Evolutionary conservation across 2,329 filamentous ascomycete species (phyloP), one percentile per base, ranked within the genome.

Genomic region (Alternaria arborescens): DNA sequence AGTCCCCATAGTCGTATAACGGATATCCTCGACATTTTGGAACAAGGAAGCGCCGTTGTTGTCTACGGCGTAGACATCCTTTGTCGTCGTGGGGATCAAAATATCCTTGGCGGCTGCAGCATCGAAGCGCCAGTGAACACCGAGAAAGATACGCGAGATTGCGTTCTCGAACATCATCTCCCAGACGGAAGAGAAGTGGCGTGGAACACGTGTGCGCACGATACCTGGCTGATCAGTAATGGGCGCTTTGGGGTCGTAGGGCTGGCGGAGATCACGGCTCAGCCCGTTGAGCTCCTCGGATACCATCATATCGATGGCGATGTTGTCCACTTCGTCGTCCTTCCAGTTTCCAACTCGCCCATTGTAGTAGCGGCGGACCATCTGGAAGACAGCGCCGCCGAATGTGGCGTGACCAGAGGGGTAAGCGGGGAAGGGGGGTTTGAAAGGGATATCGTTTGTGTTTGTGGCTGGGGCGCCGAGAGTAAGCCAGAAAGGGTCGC

Each of bases 71-170:
- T 67, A 67, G 0, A 67, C 52, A 20, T 65, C 52, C 32, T 58
- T 52, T 16, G 50, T 62, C 2, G 50, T 54, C 1, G 65, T 65
- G 7, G 63, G 65, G 10, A 68, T 50, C 16, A 68, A 12, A 8
- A 68, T 64, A 24, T 71, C 68, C 26, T 62, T 57, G 4, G 67
- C 57, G 5, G 71, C 64, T 11, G 70, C 71, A 12, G 71, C 71
- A 50, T 74, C 71, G 51, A 73, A 74, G 42, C 68, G 61, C 71
- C 71, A 74, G 51, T 74, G 71, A 2, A 74, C 71, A 14, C 71
- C 71, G 2, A 73, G 64, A 52, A 61, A 73, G 42, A 73, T 61
- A 14, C 71, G 71, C 6, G 68, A 71, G 57, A 72, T 60, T 11
- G 69, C 71, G 38, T 71, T 72, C 36, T 72, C 70, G 34, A 73